Base-by-base conservation (phyloP, 2,329 filamentous ascomycete species). In the Pseudofabraea citricarpa region DNA sequence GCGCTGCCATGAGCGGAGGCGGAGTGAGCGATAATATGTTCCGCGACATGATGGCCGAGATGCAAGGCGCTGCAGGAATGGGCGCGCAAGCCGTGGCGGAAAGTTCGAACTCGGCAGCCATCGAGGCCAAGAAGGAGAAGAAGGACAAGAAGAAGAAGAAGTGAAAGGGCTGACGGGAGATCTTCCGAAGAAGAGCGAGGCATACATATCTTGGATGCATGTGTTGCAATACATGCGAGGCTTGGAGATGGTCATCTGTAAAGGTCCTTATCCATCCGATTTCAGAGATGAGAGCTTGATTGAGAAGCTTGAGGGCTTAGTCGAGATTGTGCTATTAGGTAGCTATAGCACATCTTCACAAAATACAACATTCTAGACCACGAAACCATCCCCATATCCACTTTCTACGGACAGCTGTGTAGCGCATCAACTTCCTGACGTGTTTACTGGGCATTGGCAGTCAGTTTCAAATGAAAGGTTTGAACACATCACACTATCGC, bases 21-120 rank as follows among this genome's bases (percentile, higher is more conserved):
- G 93, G 93, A 26, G 88, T 97, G 9, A 90, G 82, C 49, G 93
- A 98, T 65, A 95, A 97, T 60, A 80, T 96, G 49, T 82, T 97
- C 59, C 89, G 93, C 71, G 90, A 96, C 55, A 95, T 96, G 75
- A 95, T 97, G 90, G 84, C 82, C 59, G 89, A 94, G 70, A 95
- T 97, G 88, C 72, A 76, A 40, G 54, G 55, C 41, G 52, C 47
- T 19, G 61, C 61, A 36, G 70, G 70, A 6, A 76, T 78, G 69
- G 77, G 79, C 56, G 56, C 48, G 18, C 56, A 46, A 5, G 55
- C 53, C 12, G 57, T 53, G 8, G 47, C 43, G 12, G 49, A 26
- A 2, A 55, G 51, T 18, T 52, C 41, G 2, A 55, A 62, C 13
- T 60, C 60, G 37, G 58, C 51, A 20, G 60, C 65, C 37, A 49